phyloP scores from a whole-genome alignment of 1,284 basidiomycete genomes.

The Fomitopsis schrenkii region DNA sequence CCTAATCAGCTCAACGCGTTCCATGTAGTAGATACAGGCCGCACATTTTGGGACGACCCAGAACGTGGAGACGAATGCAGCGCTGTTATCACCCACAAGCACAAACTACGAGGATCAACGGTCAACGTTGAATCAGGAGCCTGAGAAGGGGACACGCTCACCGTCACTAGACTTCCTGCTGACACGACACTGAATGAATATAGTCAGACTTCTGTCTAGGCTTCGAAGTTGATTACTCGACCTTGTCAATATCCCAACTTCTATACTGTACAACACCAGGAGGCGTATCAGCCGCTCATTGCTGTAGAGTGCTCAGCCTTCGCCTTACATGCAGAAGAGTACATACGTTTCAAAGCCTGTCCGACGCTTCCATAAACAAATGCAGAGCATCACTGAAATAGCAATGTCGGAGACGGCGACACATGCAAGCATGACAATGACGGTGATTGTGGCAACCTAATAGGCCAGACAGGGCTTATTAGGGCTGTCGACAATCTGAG shows the following conservation, averaged over 20 bases:
- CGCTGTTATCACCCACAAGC: neutral
- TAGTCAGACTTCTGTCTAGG: neutral
- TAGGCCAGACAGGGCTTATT: neutral
- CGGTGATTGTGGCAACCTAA: neutral
- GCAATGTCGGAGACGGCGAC: neutral
- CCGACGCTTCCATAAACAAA: neutral
- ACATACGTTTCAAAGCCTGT: neutral
- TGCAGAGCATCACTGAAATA: neutral
- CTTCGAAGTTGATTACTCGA: neutral
- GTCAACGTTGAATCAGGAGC: neutral
- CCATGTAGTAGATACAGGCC: neutral
- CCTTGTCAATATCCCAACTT: neutral
- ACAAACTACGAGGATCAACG: neutral
- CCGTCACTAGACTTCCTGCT: neutral
- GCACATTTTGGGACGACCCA: neutral
- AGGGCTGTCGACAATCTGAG: neutral
- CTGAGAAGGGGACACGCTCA: neutral
- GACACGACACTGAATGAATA: neutral
- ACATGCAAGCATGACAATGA: neutral
- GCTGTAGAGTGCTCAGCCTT: neutral
- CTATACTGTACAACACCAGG: neutral
- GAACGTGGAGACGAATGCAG: neutral
- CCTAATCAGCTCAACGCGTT: neutral
- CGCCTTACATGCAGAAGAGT: neutral
- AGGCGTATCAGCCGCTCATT: neutral